These are phyloP conservation scores for Wickerhamomyces sydowiorum DNA, from an alignment of 805 yeast genomes.

Conservation along the genomic window DNA sequence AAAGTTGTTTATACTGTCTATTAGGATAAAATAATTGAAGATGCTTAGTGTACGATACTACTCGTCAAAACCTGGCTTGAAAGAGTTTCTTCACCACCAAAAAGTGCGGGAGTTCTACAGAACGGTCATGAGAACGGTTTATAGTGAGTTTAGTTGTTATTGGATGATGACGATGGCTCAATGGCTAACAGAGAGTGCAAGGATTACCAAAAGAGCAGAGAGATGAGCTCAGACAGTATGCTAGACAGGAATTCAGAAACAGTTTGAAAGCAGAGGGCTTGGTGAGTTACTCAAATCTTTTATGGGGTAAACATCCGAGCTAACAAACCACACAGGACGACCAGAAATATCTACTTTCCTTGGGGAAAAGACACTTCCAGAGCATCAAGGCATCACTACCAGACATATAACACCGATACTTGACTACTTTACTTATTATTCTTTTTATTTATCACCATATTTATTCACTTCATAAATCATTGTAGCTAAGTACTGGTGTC, in stretches of 20 bases:
- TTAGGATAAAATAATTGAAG: neutral
- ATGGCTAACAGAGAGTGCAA: neutral
- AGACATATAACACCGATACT: neutral
- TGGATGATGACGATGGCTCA: too few species aligned
- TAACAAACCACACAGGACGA: neutral
- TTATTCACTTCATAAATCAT: neutral
- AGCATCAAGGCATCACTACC: neutral
- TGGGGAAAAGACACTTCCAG: neutral
- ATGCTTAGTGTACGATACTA: neutral
- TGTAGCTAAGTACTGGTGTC: neutral
- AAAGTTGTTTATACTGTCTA: neutral
- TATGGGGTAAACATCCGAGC: neutral
- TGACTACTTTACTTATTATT: neutral
- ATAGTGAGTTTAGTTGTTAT: constrained; percentile 9
- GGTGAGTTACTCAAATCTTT: neutral
- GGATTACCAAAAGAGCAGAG: neutral
- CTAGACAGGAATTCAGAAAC: too few species aligned
- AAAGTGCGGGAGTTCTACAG: constrained; percentile 10
- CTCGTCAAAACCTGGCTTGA: constrained; percentile 3
- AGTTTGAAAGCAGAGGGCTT: too few species aligned
- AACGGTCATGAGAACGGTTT: constrained; percentile 6
- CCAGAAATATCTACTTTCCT: neutral
- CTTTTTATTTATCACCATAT: neutral
- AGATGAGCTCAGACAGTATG: too few species aligned
- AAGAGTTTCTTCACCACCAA: constrained; percentile 13